Conservation (phyloP, 2,329 filamentous ascomycete genomes). For the Colletotrichum navitas region DNA sequence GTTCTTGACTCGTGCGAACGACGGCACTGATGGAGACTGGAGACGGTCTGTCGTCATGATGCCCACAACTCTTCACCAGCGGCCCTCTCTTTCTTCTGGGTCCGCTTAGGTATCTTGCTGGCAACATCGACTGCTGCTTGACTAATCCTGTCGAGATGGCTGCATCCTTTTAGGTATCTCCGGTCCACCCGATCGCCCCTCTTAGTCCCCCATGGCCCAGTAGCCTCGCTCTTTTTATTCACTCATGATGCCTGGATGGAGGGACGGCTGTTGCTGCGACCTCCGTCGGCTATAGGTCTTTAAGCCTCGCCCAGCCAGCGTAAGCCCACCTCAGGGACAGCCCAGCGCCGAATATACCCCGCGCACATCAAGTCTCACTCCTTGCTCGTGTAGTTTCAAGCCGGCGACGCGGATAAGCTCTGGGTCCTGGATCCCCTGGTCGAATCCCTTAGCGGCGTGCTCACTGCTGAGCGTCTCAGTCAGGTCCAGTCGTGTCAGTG, state of each 20-base stretch:
- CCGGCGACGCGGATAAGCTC: constrained; percentile 40
- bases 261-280: not conserved
- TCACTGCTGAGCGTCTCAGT: constrained; percentile 1
- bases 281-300: constrained; percentile 31
- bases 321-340: constrained; percentile 6
- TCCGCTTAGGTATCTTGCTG: constrained; percentile 28
- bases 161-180: constrained; percentile 34
- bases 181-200: constrained; percentile 34
- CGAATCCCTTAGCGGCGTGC: constrained; percentile 20
- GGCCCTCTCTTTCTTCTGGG: constrained; percentile 19
- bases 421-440: constrained; percentile 32
- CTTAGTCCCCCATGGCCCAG: constrained; percentile 26
- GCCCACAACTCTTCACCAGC: constrained; percentile 30
- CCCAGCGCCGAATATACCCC: constrained; percentile 39
- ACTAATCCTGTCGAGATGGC: constrained; percentile 40
- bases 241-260: constrained; percentile 29
- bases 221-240: constrained; percentile 36
- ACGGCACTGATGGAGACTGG: constrained; percentile 30
- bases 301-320: constrained; percentile 31
- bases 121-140: constrained; percentile 34
- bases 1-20: constrained; percentile 36
- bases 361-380: constrained; percentile 13
- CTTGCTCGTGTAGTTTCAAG: constrained; percentile 40
- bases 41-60: constrained; percentile 41
- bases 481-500: constrained; percentile 37